Conservation (phyloP, 306 rosid genomes). For the Medicago arabica region DNA sequence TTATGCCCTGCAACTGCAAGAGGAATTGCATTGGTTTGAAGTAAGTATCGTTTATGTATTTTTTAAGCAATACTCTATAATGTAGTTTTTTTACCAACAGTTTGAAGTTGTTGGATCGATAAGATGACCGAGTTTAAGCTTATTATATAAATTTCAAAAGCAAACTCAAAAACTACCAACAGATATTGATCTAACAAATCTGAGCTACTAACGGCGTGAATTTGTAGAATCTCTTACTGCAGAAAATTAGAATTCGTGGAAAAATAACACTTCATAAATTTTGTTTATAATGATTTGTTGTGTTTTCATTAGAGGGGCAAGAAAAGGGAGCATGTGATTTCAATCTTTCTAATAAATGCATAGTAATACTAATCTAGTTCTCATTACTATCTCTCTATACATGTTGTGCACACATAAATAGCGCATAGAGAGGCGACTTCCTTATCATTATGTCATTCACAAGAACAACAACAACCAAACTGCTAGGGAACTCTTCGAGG, state of each 20-base stretch:
- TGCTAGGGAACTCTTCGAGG: slow-evolving; percentile 38
- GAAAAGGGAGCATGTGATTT: neutral
- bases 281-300: neutral
- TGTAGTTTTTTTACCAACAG: no score
- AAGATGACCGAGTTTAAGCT: no score
- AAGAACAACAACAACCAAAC: slow-evolving; percentile 36
- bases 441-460: slow-evolving; percentile 45
- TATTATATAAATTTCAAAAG: no score
- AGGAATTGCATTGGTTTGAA: slow-evolving; percentile 52
- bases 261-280: no score
- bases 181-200: neutral
- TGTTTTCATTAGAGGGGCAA: neutral
- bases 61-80: no score
- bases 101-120: no score
- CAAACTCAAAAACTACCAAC: neutral
- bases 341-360: neutral
- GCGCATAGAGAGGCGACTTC: slow-evolving; percentile 46
- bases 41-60: slow-evolving; percentile 32
- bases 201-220: neutral
- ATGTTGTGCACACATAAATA: slow-evolving; percentile 19
- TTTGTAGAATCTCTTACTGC: neutral
- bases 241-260: neutral
- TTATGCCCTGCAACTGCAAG: slow-evolving; percentile 51
- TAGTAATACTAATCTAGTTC: neutral
- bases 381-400: neutral